Percentiles rank a stretch among this genome's conserved stretches.
Evolutionary conservation across 208 protist genomes (phyloP).

Genomic region (Paratrypanosoma confusum): DNA sequence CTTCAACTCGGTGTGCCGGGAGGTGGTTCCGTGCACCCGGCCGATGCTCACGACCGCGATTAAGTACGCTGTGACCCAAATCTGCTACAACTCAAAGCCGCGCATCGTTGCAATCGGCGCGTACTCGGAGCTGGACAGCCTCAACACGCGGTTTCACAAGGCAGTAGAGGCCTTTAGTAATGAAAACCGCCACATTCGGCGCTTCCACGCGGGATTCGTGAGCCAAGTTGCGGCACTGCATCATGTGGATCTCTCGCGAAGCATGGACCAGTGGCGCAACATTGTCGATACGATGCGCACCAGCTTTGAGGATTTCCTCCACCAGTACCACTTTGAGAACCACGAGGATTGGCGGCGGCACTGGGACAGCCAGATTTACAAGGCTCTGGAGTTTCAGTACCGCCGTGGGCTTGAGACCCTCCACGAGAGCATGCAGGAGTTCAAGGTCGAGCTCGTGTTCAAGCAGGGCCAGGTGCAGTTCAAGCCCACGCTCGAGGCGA

Average conservation of each 20-base stretch:
- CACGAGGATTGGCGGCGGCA: conserved; percentile 88
- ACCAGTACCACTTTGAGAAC: conserved; percentile 56
- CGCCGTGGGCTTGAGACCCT: conserved; percentile 82
- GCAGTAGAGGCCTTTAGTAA: conserved; percentile 61
- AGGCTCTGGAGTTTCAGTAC: conserved; percentile 94
- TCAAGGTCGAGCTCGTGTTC: conserved; percentile 90
- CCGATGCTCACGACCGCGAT: conserved; percentile 52
- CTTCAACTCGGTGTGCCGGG: conserved; percentile 73
- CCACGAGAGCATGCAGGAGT: conserved; percentile 88
- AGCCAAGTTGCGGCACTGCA: conserved; percentile 74
- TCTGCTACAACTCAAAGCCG: conserved; percentile 36
- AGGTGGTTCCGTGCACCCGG: conserved; percentile 63
- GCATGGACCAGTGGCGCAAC: conserved; percentile 89
- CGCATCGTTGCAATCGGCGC: conserved; percentile 47
- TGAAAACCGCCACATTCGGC: conserved; percentile 75
- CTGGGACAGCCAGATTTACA: conserved; percentile 96
- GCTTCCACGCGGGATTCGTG: conserved; percentile 78
- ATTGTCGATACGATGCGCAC: conserved; percentile 75
- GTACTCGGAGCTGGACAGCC: conserved; percentile 72
- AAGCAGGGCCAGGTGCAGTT: conserved; percentile 90
- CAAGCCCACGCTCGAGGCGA: conserved; percentile 90
- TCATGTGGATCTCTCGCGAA: conserved; percentile 79
- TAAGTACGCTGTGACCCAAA: conserved; percentile 35
- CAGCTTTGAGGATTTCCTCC: conserved; percentile 75
- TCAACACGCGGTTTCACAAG: conserved; percentile 79